phyloP scores from a whole-genome alignment of 2,329 filamentous ascomycete species.

The Clonostachys rhizophaga region DNA sequence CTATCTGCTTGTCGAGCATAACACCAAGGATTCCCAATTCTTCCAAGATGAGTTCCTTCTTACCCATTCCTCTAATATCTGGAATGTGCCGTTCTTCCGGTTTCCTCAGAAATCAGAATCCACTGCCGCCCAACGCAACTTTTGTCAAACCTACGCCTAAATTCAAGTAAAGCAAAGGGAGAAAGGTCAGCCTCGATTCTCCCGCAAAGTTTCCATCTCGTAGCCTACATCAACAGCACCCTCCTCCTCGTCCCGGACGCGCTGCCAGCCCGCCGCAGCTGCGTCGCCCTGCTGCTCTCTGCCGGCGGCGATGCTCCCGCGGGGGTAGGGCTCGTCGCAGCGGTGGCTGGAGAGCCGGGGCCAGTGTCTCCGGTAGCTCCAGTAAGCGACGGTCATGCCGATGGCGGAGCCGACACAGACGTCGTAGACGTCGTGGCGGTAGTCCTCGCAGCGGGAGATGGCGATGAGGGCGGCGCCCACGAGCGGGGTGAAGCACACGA shows the following conservation, averaged over 20 bases:
- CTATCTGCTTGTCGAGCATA: too few species aligned
- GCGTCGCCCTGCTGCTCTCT: slow-evolving; percentile 18
- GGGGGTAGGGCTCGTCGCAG: slow-evolving; percentile 54
- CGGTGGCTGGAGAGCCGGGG: slow-evolving; percentile 44
- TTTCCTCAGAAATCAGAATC: too few species aligned
- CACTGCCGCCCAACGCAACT: too few species aligned
- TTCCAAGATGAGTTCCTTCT: too few species aligned
- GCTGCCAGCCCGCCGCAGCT: slow-evolving; percentile 24
- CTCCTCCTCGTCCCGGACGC: slow-evolving; percentile 51
- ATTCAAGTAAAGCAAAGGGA: too few species aligned
- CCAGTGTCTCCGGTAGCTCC: slow-evolving; percentile 63
- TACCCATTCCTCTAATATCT: too few species aligned
- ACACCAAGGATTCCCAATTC: too few species aligned
- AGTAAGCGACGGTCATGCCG: slow-evolving; percentile 56
- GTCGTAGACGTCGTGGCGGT: slow-evolving; percentile 68
- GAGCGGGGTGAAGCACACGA: slow-evolving; percentile 54
- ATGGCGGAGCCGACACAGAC: slow-evolving; percentile 57
- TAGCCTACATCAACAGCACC: slow-evolving; percentile 2
- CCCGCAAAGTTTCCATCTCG: slow-evolving; percentile 19
- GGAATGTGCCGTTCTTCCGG: too few species aligned
- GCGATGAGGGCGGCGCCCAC: slow-evolving; percentile 63
- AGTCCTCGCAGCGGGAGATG: slow-evolving; percentile 65
- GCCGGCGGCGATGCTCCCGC: slow-evolving; percentile 10
- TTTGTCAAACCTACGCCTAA: too few species aligned
- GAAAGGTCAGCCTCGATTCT: neutral